Evolutionary conservation across 2,329 filamentous ascomycete genomes (phyloP), one percentile per base, ranked within the genome.

Genomic region (Venturia aucupariae): DNA sequence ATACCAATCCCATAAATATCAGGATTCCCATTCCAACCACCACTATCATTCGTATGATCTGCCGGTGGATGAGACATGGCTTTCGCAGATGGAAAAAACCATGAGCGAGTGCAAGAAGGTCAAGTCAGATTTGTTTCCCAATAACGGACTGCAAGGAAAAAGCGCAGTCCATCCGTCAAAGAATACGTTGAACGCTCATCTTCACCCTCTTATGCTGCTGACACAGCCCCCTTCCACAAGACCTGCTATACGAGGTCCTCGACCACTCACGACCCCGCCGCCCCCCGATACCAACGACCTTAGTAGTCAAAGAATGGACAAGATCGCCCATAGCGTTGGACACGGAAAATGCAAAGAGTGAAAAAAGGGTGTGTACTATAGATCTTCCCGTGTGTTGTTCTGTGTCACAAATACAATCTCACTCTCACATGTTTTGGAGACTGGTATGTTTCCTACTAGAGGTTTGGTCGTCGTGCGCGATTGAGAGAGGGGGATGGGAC

Each of bases 1-100:
- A 22, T 55, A 65, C 65, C 66, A 46, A 67, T 24, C 6, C 66
- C 66, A 39, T 66, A 67, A 19, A 67, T 63, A 61, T 67, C 64
- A 24, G 35, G 24, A 42, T 67, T 62, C 3, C 66, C 66, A 42
- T 55, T 19, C 39, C 66, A 67, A 8, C 66, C 66, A 11, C 64
- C 48, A 11, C 64, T 35, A 11, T 61, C 27, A 13, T 24, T 41
- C 1, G 10, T 24, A 11, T 61, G 35, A 27, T 42, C 35, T 8
- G n/a, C 41, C 59, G n/a, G 38, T 17, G 35, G 35, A 27, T 60
- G 30, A 57, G 51, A 19, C 51, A 57, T 57, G 7, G 30, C 30
- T 57, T 35, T 35, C 24, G 48, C 30, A 30, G 4, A 8, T 19
- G 8, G 35, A 32, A 2, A 60, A 17, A 35, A 57, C 24, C 55